Base-by-base conservation (phyloP, 169 alveolate species). In the Theileria annulata region DNA sequence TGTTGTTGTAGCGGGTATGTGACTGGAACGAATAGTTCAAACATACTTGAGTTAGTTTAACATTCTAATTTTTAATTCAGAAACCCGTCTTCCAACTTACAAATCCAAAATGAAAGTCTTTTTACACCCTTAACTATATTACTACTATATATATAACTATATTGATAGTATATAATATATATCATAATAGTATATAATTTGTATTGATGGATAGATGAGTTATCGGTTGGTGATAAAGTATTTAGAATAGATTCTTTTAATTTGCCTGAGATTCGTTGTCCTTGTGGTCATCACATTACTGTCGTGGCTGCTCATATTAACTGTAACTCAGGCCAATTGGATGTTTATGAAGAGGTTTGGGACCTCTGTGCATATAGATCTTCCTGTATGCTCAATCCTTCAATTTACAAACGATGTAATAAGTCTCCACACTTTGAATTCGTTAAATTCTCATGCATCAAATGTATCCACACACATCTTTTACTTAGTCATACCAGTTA, bases 391-490 rank as follows among this genome's bases (percentile, higher is more conserved):
- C 21, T 84, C 1, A 23, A 28, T 35, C 28, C 6, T 1, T 17
- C 21, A n/a, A 28, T 21, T 21, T n/a, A 75, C 9, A 70, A 67
- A 42, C 12, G 21, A 6, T 82, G 85, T 35, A 35, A 30, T 23
- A 21, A n/a, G 0, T 27, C 15, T 1, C 30, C 58, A 31, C 42
- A 13, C n/a, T 27, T 56, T 4, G 19, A 58, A 21, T n/a, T 8
- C 8, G 9, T 78, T n/a, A 49, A 47, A 70, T 37, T 3, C 56
- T 25, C 35, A 6, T 84, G 90, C 48, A 5, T 19, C 6, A 77
- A 70, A 63, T 66, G 90, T 84, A 30, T n/a, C 33, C 30, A 37
- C 28, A 71, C 42, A 66, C 59, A 23, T 17, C n/a, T n/a, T n/a
- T n/a, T n/a, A n/a, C n/a, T n/a, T n/a, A n/a, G n/a, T n/a, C n/a